These are phyloP conservation scores for Phialophora macrospora DNA, from an alignment of 2,329 filamentous ascomycete species.

Conservation along the genomic window DNA sequence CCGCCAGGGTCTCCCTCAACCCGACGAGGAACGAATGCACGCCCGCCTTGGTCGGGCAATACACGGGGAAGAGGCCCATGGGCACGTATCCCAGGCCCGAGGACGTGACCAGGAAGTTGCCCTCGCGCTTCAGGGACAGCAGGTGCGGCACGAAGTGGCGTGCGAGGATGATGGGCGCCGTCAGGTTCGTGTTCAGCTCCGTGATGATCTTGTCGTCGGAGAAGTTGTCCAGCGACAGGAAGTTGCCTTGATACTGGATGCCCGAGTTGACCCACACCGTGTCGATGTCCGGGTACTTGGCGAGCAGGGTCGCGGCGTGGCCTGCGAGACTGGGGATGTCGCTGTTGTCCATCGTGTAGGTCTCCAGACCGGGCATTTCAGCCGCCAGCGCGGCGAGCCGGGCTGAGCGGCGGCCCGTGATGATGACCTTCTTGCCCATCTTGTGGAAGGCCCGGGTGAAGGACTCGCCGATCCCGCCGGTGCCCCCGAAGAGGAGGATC, in stretches of 20 bases:
- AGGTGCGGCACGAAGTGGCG: slow-evolving; percentile 42
- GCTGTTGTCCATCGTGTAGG: slow-evolving; percentile 38
- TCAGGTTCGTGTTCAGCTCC: slow-evolving; percentile 42
- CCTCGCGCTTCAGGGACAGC: slow-evolving; percentile 26
- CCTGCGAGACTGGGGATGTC: slow-evolving; percentile 33
- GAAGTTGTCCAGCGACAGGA: slow-evolving; percentile 38
- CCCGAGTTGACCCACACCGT: slow-evolving; percentile 45
- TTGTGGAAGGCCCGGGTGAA: slow-evolving; percentile 40
- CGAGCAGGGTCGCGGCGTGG: slow-evolving; percentile 35
- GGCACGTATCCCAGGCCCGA: slow-evolving; percentile 42
- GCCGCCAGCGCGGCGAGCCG: slow-evolving; percentile 37
- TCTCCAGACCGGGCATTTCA: slow-evolving; percentile 42
- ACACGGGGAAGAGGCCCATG: slow-evolving; percentile 42
- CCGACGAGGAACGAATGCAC: slow-evolving; percentile 42
- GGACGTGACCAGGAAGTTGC: slow-evolving; percentile 43
- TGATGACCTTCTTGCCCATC: slow-evolving; percentile 41
- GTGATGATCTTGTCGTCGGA: slow-evolving; percentile 35
- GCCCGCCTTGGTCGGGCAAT: slow-evolving; percentile 45
- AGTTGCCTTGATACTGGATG: slow-evolving; percentile 39
- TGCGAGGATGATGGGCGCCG: slow-evolving; percentile 41
- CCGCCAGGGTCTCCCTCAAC: slow-evolving; percentile 41
- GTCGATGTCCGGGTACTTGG: slow-evolving; percentile 41
- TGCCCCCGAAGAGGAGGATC: slow-evolving; percentile 46
- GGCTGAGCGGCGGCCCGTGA: slow-evolving; percentile 39
- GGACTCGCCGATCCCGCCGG: slow-evolving; percentile 52